Conservation (phyloP, 768 basidiomycete genomes). For the Leccinum subgranulosum region DNA sequence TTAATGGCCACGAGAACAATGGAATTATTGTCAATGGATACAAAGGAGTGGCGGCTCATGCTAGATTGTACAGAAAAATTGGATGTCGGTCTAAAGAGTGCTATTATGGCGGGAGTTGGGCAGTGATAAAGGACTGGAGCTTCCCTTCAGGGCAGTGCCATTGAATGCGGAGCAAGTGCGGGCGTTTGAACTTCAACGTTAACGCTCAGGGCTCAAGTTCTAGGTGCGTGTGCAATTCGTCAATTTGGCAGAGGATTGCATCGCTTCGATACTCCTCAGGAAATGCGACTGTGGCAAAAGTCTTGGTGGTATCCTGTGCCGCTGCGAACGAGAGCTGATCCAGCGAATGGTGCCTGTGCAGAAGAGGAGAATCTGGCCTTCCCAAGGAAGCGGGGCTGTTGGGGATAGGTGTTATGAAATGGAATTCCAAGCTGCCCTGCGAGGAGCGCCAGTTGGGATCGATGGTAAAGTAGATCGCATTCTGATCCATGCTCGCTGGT, state of each 20-base stretch:
- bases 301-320: not conserved
- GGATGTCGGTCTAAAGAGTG: not conserved
- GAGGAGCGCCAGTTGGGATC: conserved; percentile 24
- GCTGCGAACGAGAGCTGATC: conserved; percentile 12
- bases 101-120: not conserved
- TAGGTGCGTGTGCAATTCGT: conserved; percentile 25
- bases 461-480: conserved; percentile 29
- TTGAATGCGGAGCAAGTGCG: conserved; percentile 1
- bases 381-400: conserved; percentile 3
- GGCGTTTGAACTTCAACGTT: conserved; percentile 5
- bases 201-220: conserved; percentile 4
- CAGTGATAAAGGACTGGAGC: not conserved
- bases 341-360: conserved; percentile 21
- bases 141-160: not conserved
- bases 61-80: conserved; percentile 1
- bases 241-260: conserved; percentile 11
- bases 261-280: not conserved
- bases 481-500: conserved; percentile 14
- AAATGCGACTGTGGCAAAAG: not conserved
- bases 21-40: conserved; percentile 4
- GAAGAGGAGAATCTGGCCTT: conserved; percentile 23
- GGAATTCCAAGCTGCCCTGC: conserved; percentile 17
- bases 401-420: conserved; percentile 26
- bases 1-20: not conserved
- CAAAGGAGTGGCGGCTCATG: conserved; percentile 7